Conservation (phyloP, 2,329 filamentous ascomycete genomes). For the Colletotrichum somersetense region DNA sequence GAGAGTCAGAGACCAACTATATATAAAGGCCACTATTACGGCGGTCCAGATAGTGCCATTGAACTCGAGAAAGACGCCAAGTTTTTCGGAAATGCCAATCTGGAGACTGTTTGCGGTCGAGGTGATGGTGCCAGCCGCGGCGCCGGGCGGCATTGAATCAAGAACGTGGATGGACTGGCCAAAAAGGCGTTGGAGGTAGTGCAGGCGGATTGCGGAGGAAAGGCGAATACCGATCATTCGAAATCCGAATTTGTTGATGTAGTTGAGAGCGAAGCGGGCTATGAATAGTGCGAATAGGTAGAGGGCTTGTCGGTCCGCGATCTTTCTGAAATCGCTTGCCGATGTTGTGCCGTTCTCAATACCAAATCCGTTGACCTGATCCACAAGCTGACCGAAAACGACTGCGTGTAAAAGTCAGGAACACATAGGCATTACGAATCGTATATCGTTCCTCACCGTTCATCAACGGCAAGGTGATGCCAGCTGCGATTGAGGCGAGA, state of each 20-base stretch:
- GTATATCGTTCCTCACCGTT: constrained; percentile 59
- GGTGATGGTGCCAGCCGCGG: constrained; percentile 73
- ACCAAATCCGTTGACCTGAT: constrained; percentile 56
- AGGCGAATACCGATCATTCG: constrained; percentile 73
- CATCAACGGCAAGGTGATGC: constrained; percentile 69
- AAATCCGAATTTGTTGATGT: constrained; percentile 72
- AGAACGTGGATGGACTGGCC: constrained; percentile 76
- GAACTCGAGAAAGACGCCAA: constrained; percentile 70
- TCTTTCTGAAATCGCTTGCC: constrained; percentile 54
- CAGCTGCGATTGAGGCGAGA: constrained; percentile 64
- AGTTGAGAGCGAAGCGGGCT: constrained; percentile 72
- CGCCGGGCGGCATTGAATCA: constrained; percentile 73
- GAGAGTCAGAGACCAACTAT: constrained; percentile 70
- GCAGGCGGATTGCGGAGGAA: constrained; percentile 71
- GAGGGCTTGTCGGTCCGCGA: constrained; percentile 64
- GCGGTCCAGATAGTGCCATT: constrained; percentile 64
- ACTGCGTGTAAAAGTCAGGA: constrained; percentile 12
- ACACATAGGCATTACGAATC: constrained; percentile 54
- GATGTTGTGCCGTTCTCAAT: constrained; percentile 42
- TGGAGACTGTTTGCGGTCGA: constrained; percentile 74
- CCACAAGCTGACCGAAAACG: constrained; percentile 56
- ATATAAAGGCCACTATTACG: constrained; percentile 67
- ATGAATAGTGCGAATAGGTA: constrained; percentile 80
- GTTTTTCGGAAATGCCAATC: constrained; percentile 73
- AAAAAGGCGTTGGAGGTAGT: constrained; percentile 75